Evolutionary conservation across 306 rosid species (phyloP).

Genomic region (Cicer yamashitae): DNA sequence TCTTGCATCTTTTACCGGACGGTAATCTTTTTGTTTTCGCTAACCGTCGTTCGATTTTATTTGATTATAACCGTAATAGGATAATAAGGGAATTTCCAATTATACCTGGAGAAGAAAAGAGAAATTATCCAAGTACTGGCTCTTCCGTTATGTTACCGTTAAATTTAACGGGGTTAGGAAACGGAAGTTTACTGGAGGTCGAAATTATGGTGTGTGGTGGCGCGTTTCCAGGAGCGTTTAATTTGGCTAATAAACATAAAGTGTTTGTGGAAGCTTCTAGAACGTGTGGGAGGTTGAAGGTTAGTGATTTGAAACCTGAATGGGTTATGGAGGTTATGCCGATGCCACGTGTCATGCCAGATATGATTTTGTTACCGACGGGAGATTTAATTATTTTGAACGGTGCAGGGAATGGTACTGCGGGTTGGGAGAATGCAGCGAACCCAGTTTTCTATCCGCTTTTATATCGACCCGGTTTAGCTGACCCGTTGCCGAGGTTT

Average conservation of each 20-base stretch:
- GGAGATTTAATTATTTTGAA: constrained; percentile 70
- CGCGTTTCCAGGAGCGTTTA: constrained; percentile 59
- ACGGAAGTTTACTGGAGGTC: constrained; percentile 44
- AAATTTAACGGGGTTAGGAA: constrained; percentile 30
- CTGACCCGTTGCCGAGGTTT: constrained; percentile 44
- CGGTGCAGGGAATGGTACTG: constrained; percentile 75
- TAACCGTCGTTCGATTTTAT: constrained; percentile 59
- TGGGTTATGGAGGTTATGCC: constrained; percentile 84
- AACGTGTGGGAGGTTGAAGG: constrained; percentile 64
- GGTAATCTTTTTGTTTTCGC: constrained; percentile 83
- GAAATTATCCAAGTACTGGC: constrained; percentile 83
- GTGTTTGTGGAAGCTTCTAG: constrained; percentile 56
- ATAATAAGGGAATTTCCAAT: constrained; percentile 54
- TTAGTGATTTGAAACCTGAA: constrained; percentile 55
- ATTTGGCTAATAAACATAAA: constrained; percentile 20
- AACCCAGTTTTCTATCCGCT: constrained; percentile 65
- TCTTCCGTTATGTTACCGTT: constrained; percentile 76
- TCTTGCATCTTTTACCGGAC: constrained; percentile 76
- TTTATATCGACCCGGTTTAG: constrained; percentile 48
- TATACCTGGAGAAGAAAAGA: constrained; percentile 60
- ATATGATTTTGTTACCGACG: constrained; percentile 67
- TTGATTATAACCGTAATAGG: constrained; percentile 47
- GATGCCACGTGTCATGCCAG: constrained; percentile 69
- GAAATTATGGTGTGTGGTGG: constrained; percentile 87
- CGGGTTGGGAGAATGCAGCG: constrained; percentile 68